A percentile compares a stretch with the other conserved stretches of the same genome.
These are phyloP conservation scores for Alternaria sp. DNA, from an alignment of 2,329 filamentous ascomycete species.

Conservation along the genomic window DNA sequence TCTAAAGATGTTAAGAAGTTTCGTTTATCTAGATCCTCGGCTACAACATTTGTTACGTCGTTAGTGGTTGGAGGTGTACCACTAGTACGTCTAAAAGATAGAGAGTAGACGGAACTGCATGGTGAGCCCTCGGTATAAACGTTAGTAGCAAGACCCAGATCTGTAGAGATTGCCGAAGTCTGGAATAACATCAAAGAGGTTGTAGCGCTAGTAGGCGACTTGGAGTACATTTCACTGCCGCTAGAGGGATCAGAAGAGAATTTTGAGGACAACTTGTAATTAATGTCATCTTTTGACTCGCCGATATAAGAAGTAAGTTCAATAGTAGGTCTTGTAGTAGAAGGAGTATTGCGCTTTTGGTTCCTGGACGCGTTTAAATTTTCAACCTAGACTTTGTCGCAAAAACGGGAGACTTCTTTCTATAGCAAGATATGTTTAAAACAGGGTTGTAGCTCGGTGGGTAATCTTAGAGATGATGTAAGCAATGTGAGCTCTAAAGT, in stretches of 20 bases:
- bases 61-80: background rate
- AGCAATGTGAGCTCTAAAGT: background rate
- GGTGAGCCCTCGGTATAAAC: background rate
- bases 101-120: background rate
- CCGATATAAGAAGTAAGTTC: background rate
- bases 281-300: background rate
- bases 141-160: background rate
- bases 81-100: background rate
- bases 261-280: background rate
- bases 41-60: too few species aligned
- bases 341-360: background rate
- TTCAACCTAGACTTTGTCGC: constrained; percentile 1
- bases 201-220: background rate
- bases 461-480: background rate
- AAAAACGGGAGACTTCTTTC: constrained; percentile 3
- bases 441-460: background rate
- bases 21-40: too few species aligned
- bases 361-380: background rate
- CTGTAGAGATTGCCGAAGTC: background rate
- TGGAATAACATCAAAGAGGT: background rate
- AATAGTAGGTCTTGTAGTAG: background rate
- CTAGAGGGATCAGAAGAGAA: background rate
- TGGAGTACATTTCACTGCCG: background rate
- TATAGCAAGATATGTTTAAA: background rate
- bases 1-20: background rate